Base-by-base conservation (phyloP, 1,284 basidiomycete genomes). In the Grifola frondosa region DNA sequence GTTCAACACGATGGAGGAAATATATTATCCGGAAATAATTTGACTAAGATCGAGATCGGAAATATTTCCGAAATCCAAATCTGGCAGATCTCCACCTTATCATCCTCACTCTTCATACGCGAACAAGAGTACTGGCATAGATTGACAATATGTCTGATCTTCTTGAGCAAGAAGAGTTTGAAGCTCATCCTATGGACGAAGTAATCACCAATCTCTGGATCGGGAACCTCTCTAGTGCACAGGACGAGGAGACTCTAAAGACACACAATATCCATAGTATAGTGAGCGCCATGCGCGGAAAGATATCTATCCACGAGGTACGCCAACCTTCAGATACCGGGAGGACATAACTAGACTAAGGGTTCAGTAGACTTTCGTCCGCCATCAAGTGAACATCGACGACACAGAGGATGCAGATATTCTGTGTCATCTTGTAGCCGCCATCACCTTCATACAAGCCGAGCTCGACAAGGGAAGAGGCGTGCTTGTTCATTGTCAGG, bases 401-500 rank as follows among this genome's bases (percentile, higher is more conserved):
- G 87, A 90, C 52, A 78, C 75, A 10, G 74, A 78, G 38, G 79
- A 82, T 31, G 74, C 75, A 29, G 91, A 95, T 60, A 76, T 92
- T 22, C 74, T 94, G 9, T 71, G 75, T 2, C 86, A 92, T 59
- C 74, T 95, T 42, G 71, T 90, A 3, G 78, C 83, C 1, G 80
- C 84, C 2, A 87, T 91, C 39, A 78, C 84, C 1, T 91, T 91
- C 68, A 91, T 95, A 41, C 74, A 86, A 50, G 74, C 77, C 11
- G 86, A 91, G 50, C 66, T 92, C 3, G 75, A 83, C 56, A 87
- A 84, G 56, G 80, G 78, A 0, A 73, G 82, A 21, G 84, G 85
- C 1, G 85, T 95, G 1, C 70, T 94, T 13, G 87, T 94, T 0
- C 91, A 95, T 63, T 94, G 91, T 61, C 81, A 88, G 44, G 91